phyloP scores from a whole-genome alignment of 148 eudicot species.

The Camellia sinensis region DNA sequence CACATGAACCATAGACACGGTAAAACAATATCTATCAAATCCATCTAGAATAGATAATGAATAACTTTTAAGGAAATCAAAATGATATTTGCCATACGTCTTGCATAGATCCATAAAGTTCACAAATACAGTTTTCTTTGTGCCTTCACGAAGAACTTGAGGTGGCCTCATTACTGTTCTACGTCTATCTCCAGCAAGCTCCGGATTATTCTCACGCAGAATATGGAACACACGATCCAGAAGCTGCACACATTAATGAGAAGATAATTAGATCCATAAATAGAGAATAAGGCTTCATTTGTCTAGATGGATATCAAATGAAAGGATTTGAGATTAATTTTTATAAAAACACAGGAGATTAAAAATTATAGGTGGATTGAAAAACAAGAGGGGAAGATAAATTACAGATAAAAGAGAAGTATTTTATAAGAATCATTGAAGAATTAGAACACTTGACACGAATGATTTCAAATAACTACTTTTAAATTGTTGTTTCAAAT shows the following conservation, averaged over 20 bases:
- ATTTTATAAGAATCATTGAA: too few relatives aligned
- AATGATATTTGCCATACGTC: conserved; percentile 40
- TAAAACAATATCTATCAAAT: not conserved
- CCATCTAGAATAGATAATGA: not conserved
- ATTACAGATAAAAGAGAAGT: too few relatives aligned
- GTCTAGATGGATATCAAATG: too few relatives aligned
- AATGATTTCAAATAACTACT: too few relatives aligned
- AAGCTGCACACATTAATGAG: conserved; percentile 45
- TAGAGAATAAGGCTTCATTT: not conserved
- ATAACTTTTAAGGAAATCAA: not conserved
- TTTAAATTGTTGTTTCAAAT: too few relatives aligned
- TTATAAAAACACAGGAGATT: too few relatives aligned
- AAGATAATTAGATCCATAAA: conserved; percentile 1
- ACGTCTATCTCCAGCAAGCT: conserved; percentile 93
- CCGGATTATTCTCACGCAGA: conserved; percentile 94
- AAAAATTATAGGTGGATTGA: too few relatives aligned
- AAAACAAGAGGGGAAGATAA: too few relatives aligned
- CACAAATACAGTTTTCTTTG: conserved; percentile 90
- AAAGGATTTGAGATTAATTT: too few relatives aligned
- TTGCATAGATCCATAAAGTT: conserved; percentile 96
- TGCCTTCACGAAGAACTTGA: conserved; percentile 96
- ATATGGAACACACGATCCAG: conserved; percentile 83
- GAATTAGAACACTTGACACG: too few relatives aligned
- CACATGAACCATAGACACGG: not conserved
- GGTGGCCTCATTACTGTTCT: conserved; percentile 99